Conservation (phyloP, 1,284 basidiomycete species). For the Neolentinus lepideus region DNA sequence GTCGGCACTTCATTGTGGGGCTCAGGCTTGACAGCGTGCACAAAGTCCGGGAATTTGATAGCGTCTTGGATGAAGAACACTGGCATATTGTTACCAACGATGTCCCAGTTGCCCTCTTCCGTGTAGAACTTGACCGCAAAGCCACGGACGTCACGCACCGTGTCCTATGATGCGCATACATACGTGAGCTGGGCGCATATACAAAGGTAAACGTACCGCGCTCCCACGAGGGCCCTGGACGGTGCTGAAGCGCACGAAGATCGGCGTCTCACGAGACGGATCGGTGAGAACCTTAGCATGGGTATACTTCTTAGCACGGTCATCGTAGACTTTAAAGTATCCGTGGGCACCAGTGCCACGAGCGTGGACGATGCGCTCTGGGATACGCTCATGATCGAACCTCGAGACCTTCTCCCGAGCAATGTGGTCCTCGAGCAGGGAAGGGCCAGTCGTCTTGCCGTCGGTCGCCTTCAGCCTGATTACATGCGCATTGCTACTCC, state of each 20-base stretch:
- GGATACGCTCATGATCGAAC: constrained; percentile 83
- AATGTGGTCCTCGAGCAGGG: constrained; percentile 61
- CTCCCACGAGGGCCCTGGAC: constrained; percentile 76
- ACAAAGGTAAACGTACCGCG: constrained; percentile 34
- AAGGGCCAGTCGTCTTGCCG: constrained; percentile 38
- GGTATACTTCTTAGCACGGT: constrained; percentile 57
- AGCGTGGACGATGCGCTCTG: constrained; percentile 52
- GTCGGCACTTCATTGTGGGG: constrained; percentile 69
- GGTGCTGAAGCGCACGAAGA: constrained; percentile 78
- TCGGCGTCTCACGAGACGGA: constrained; percentile 59
- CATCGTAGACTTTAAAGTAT: constrained; percentile 67
- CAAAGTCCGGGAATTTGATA: constrained; percentile 78
- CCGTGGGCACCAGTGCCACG: constrained; percentile 78
- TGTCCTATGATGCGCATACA: constrained; percentile 37
- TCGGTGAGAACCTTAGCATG: constrained; percentile 67
- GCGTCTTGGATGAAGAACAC: constrained; percentile 85
- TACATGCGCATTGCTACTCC: constrained; percentile 30
- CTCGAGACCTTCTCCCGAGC: constrained; percentile 67
- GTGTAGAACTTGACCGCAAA: constrained; percentile 83
- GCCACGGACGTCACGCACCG: constrained; percentile 78
- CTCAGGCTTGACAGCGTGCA: constrained; percentile 78
- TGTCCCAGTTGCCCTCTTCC: constrained; percentile 74
- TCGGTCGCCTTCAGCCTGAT: constrained; percentile 44
- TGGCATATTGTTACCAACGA: constrained; percentile 70
- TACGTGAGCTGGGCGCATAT: background rate